These are phyloP conservation scores for Tuber borchii DNA, from an alignment of 495 filamentous ascomycete species.

Conservation along the genomic window DNA sequence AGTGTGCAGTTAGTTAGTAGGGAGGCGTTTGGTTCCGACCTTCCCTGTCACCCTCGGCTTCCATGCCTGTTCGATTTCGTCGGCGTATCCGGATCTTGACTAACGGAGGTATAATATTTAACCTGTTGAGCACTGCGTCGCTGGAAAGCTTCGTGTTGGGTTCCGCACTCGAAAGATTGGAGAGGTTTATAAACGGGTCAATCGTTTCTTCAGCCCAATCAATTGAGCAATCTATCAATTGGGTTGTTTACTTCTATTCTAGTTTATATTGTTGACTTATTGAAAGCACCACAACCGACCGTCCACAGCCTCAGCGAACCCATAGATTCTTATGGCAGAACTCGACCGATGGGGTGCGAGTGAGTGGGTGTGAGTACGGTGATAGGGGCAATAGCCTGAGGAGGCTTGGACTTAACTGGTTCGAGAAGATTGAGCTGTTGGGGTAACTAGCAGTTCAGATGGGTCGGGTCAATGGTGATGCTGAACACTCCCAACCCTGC, in stretches of 20 bases:
- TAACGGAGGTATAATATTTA: background rate
- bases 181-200: background rate
- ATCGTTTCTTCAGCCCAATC: background rate
- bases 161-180: background rate
- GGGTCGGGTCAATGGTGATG: background rate
- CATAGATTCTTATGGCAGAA: background rate
- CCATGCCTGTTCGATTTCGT: background rate
- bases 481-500: background rate
- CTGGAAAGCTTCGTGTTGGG: background rate
- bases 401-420: background rate
- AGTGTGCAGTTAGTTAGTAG: no score
- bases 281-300: background rate
- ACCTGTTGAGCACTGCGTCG: background rate
- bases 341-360: background rate
- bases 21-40: no score
- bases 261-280: background rate
- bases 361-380: background rate
- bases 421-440: background rate
- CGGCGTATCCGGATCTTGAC: background rate
- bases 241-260: background rate
- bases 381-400: background rate
- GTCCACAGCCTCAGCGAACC: background rate
- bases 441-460: background rate
- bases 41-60: background rate
- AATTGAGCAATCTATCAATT: background rate